Evolutionary conservation across 805 yeast genomes (phyloP), one percentile per base, ranked within the genome.

Genomic region (Metschnikowia dekortorum): DNA sequence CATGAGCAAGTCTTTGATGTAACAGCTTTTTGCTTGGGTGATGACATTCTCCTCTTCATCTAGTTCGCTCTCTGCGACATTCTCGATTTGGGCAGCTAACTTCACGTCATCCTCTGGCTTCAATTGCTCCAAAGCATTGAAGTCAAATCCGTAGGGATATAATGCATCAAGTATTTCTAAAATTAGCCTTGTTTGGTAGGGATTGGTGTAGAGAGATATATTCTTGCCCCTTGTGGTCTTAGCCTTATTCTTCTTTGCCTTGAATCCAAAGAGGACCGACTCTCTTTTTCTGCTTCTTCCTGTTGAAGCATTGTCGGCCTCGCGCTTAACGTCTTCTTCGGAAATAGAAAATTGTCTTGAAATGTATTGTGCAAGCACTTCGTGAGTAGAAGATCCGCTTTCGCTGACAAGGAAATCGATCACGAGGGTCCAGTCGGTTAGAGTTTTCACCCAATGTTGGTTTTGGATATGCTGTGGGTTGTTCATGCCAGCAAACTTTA

Each of bases 341-440:
- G 53, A 43, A 3, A 52, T 32, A 9, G 61, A 61, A 47, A 72
- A 69, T 44, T 66, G 68, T 11, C 58, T 47, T 39, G 66, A 62
- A 4, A 71, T 56, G 51, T 65, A 71, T 3, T 55, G 58, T 6
- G 69, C 56, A 43, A 74, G 58, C 6, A 68, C 65, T 47, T 73
- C 77, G 52, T 73, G 73, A 31, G 68, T 61, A 30, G 57, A 61
- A 8, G 71, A 58, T 2, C 78, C 78, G 33, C 68, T 50, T 57
- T 74, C 78, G 16, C 59, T 59, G 13, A 73, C 56, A 8, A 74
- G 47, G 49, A 55, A 70, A 29, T 66, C 64, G 1, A 73, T 30
- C 2, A 69, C 59, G 1, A 55, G 52, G 2, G 52, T 43, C 70
- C 71, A 69, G 14, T 70, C 73, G 8, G 50, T 32, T 39, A 70